Base-by-base conservation (phyloP, 352 stramenopile genomes). In the Phytophthora gonapodyides region DNA sequence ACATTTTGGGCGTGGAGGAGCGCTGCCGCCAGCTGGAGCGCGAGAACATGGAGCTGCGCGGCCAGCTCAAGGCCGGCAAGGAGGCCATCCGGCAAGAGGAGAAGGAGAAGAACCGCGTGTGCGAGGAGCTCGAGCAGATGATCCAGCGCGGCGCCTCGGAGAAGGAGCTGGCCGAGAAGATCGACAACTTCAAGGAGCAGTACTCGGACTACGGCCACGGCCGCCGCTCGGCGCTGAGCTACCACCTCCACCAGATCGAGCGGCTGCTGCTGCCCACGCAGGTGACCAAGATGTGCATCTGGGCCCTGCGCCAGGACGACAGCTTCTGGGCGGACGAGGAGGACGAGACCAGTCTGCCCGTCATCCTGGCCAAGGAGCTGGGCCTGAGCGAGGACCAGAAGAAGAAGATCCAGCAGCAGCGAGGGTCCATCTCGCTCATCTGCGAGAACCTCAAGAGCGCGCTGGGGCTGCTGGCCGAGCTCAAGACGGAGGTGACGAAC, bases 161-260 rank as follows among this genome's bases (percentile, higher is more conserved):
- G 72, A 87, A 86, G 34, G 87, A 94, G 54, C 83, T 98, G 7
- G 94, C 94, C 46, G 87, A 96, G 57, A 98, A 97, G 72, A 97
- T 98, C 43, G 90, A 98, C 76, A 98, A 97, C 66, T 98, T 97
- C 68, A 97, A 96, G 34, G 94, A 98, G 70, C 84, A 93, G 71
- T 94, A 93, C 73, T 91, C 80, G 63, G 83, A 94, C 74, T 98
- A 98, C 73, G 94, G 94, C 19, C 84, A 92, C 59, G 89, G 91
- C 41, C 87, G 94, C 31, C 82, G 90, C 40, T 96, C 89, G 36
- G 88, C 89, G 52, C 67, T 94, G 46, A 82, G 78, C 50, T 96
- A 93, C 59, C 95, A 98, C 58, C 79, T 98, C 71, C 93, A 97
- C 69, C 94, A 98, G 71, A 96, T 98, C 51, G 80, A 96, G 61